Conservation (phyloP, 2,329 filamentous ascomycete species). For the Ascochyta koolunga region DNA sequence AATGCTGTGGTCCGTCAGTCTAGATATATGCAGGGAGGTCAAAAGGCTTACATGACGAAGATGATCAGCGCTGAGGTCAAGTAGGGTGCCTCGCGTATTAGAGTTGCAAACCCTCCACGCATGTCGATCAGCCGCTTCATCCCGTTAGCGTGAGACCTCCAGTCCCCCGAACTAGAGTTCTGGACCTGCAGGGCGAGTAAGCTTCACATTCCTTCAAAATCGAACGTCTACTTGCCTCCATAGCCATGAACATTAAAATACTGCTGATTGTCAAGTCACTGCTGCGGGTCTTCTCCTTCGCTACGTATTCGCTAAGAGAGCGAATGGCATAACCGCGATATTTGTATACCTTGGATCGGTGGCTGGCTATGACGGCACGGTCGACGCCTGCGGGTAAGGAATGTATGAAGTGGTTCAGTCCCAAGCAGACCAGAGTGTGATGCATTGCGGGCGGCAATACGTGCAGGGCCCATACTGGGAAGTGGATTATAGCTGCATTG, state of each 20-base stretch:
- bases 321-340: slow-evolving; percentile 39
- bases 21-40: too few species aligned
- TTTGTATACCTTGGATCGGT: slow-evolving; percentile 32
- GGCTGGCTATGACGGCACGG: slow-evolving; percentile 11
- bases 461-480: slow-evolving; percentile 34
- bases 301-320: slow-evolving; percentile 30
- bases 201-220: too few species aligned
- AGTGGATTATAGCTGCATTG: slow-evolving; percentile 35
- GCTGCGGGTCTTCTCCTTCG: slow-evolving; percentile 30
- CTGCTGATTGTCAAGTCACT: slow-evolving; percentile 36
- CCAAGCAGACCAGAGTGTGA: slow-evolving; percentile 35
- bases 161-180: slow-evolving; percentile 27
- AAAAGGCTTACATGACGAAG: slow-evolving; percentile 31
- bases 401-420: slow-evolving; percentile 34
- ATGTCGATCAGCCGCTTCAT: slow-evolving; percentile 35
- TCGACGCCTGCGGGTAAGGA: slow-evolving; percentile 20
- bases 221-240: slow-evolving; percentile 28
- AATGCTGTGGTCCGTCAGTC: slow-evolving; percentile 23
- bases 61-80: slow-evolving; percentile 29
- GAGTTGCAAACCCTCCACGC: slow-evolving; percentile 32
- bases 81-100: slow-evolving; percentile 25
- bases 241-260: slow-evolving; percentile 37
- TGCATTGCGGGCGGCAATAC: slow-evolving; percentile 37
- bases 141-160: slow-evolving; percentile 37
- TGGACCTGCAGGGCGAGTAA: slow-evolving; percentile 26